Base-by-base conservation (phyloP, 768 basidiomycete genomes). In the Leccinellum rugosiceps region DNA sequence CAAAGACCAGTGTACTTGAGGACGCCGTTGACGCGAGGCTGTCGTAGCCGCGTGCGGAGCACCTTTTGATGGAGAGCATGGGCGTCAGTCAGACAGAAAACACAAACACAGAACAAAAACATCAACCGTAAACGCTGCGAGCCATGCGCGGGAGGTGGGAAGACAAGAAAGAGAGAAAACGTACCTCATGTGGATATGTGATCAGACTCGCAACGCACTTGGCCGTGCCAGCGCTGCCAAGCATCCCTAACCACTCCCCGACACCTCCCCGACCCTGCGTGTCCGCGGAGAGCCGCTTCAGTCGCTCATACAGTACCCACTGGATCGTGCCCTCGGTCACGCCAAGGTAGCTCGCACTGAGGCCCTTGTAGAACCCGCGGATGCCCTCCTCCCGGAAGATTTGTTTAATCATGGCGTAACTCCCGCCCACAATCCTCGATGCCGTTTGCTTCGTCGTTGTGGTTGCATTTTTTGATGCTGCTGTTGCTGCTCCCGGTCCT, bases 161-260 rank as follows among this genome's bases (percentile, higher is more conserved):
- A 35, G 11, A 11, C n/a, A 10, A n/a, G 19, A 21, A 23, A 43
- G 4, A 11, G n/a, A 31, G 23, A 41, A 19, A 19, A 53, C 84
- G 55, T 53, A 94, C 96, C 81, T 99, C 96, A 65, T 99, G 97
- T 45, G 97, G 97, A 77, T 99, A 99, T 1, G 97, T 98, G 65
- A 98, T 92, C 35, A 98, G 74, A 64, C 88, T 94, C 0, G 97
- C 97, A 14, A 98, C 85, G 64, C 89, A 87, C 74, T 99, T 99
- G 6, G 97, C 94, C 14, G 87, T 84, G 6, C 95, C 97, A 0
- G 94, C 93, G 51, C 94, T 94, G 1, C 85, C 90, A 3, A 97
- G 76, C 84, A 94, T 90, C 3, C 89, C 87, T 1, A 79, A 58
- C 88, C 92, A 96, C 64, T 90, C 87, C 13, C 69, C 72, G 3